A percentile compares a stretch with the other conserved stretches of the same genome.
Evolutionary conservation across 257 asterid genomes (phyloP).

Genomic region (Echites panduratus): DNA sequence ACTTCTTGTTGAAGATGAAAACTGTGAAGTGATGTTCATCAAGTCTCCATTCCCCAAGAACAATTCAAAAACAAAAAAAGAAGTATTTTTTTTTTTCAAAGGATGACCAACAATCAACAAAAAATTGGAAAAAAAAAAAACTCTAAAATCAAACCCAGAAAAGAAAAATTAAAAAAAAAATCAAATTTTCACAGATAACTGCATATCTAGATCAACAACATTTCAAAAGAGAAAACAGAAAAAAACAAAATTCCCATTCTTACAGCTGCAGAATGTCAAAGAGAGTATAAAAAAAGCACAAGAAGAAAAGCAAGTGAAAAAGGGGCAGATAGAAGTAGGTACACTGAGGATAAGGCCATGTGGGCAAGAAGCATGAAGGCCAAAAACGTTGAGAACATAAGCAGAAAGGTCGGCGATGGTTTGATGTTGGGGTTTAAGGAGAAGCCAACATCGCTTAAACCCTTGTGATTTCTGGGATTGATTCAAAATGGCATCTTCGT

Average conservation of each 20-base stretch:
- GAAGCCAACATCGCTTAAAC: conserved; percentile 57
- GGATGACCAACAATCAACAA: neutral
- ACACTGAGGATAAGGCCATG: conserved; percentile 78
- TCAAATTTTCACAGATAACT: neutral
- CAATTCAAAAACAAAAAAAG: neutral
- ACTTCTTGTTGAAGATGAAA: neutral
- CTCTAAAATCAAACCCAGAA: neutral
- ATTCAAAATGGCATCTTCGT: conserved; percentile 49
- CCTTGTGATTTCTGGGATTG: conserved; percentile 66
- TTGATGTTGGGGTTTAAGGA: conserved; percentile 51
- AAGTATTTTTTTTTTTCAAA: neutral
- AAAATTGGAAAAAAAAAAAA: neutral
- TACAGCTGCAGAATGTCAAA: neutral
- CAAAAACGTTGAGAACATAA: conserved; percentile 55
- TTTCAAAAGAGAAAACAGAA: neutral
- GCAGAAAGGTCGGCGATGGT: conserved; percentile 54
- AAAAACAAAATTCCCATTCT: neutral
- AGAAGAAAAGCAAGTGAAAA: neutral
- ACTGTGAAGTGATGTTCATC: neutral
- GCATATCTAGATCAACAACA: conserved; percentile 1
- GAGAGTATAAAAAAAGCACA: neutral
- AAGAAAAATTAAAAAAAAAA: neutral
- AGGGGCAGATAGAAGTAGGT: neutral
- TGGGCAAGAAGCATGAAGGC: conserved; percentile 74
- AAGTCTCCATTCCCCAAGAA: neutral